Evolutionary conservation across 305 asterid species (phyloP).

Genomic region (Fraxinus paxiana): DNA sequence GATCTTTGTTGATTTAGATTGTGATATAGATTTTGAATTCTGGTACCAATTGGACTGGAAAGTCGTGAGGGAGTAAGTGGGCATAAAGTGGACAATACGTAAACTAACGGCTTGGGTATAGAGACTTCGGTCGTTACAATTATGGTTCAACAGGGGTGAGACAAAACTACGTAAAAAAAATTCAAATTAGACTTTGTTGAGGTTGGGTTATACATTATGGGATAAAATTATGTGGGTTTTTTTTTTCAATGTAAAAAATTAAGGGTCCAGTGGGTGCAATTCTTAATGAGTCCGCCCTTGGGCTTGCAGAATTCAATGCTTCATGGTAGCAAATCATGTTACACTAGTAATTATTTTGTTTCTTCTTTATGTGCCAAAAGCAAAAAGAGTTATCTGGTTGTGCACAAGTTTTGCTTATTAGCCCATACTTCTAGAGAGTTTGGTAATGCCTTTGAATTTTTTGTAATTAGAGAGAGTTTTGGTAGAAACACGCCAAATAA

Average conservation of each 20-base stretch:
- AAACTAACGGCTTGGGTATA: no score
- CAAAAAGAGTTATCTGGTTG: neutral
- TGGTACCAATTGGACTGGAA: neutral
- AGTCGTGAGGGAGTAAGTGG: neutral
- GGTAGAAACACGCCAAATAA: neutral
- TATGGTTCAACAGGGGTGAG: neutral
- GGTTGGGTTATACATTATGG: no score
- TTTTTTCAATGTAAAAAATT: no score
- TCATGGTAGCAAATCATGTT: neutral
- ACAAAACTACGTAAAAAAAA: neutral
- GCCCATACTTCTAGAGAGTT: neutral
- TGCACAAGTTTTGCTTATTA: neutral
- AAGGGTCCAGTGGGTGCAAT: no score
- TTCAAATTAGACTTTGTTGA: no score
- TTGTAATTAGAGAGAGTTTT: neutral
- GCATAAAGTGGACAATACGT: neutral
- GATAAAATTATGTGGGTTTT: no score
- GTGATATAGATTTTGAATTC: neutral
- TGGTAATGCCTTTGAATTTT: neutral
- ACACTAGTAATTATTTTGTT: neutral
- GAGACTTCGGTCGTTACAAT: neutral
- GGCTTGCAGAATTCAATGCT: slow-evolving; percentile 1
- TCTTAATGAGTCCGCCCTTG: neutral
- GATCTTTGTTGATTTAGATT: neutral
- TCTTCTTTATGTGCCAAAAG: neutral